phyloP scores from a whole-genome alignment of 495 filamentous ascomycete genomes.

The Neurospora sp. region DNA sequence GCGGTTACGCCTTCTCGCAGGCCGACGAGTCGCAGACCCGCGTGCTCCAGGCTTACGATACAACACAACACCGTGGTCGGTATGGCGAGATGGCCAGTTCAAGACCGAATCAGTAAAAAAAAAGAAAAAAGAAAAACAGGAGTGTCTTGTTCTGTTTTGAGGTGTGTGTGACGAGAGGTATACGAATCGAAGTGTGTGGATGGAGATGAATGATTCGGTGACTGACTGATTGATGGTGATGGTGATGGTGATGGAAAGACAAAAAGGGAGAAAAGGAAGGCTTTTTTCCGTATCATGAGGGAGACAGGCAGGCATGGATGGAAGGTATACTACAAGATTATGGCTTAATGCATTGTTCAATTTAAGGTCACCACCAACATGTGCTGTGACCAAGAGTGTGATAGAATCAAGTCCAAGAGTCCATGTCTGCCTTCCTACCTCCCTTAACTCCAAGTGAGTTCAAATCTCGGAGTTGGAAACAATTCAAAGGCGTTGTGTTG shows the following conservation, averaged over 20 bases:
- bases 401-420: neutral
- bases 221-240: neutral
- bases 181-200: neutral
- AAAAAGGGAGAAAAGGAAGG: neutral
- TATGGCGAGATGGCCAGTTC: slow-evolving; percentile 95
- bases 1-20: slow-evolving; percentile 96
- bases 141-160: neutral
- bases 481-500: neutral
- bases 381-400: neutral
- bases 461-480: neutral
- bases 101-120: slow-evolving; percentile 23
- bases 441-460: neutral
- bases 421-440: neutral
- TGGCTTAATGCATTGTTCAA: too few species aligned
- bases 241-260: neutral
- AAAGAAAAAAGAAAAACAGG: too few species aligned
- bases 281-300: neutral
- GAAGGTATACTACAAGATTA: neutral
- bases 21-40: slow-evolving; percentile 92
- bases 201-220: neutral
- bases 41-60: slow-evolving; percentile 94
- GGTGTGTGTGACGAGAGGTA: neutral
- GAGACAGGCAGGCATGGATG: neutral
- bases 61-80: slow-evolving; percentile 77
- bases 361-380: neutral